Conservation (phyloP, 805 yeast genomes). For the Metschnikowia kofuensis region DNA sequence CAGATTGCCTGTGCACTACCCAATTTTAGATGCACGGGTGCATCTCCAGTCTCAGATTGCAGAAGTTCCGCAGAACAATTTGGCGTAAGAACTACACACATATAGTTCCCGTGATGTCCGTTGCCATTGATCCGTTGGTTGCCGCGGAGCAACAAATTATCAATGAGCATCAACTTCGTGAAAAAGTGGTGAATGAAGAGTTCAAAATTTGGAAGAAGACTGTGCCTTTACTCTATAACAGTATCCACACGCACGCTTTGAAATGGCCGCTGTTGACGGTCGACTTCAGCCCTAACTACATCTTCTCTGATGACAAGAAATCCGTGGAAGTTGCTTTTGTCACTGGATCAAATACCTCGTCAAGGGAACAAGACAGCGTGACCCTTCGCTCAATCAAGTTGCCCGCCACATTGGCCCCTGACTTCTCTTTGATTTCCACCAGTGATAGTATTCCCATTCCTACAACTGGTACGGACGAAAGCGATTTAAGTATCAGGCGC, state of each 20-base stretch:
- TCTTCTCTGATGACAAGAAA: conserved; percentile 24
- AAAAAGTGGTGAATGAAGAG: conserved; percentile 71
- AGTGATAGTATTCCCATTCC: conserved; percentile 21
- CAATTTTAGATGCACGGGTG: background rate
- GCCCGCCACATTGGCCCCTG: conserved; percentile 50
- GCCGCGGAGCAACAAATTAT: conserved; percentile 36
- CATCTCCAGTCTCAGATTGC: background rate
- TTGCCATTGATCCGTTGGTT: conserved; percentile 11
- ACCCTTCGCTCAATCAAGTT: conserved; percentile 43
- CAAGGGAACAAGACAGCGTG: conserved; percentile 41
- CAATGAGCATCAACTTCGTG: conserved; percentile 50
- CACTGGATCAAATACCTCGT: conserved; percentile 48
- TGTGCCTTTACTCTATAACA: conserved; percentile 72
- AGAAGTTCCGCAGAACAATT: background rate
- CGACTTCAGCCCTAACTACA: conserved; percentile 58
- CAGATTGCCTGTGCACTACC: no score
- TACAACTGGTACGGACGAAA: conserved; percentile 23
- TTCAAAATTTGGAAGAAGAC: conserved; percentile 80
- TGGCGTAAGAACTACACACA: no score
- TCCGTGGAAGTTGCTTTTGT: conserved; percentile 39
- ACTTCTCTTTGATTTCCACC: conserved; percentile 22
- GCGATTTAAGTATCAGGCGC: conserved; percentile 38
- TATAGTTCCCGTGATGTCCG: background rate
- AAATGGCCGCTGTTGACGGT: conserved; percentile 71
- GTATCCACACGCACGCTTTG: conserved; percentile 64